These are phyloP conservation scores for Cordyceps fumosorosea DNA, from an alignment of 2,329 filamentous ascomycete genomes.

Conservation along the genomic window DNA sequence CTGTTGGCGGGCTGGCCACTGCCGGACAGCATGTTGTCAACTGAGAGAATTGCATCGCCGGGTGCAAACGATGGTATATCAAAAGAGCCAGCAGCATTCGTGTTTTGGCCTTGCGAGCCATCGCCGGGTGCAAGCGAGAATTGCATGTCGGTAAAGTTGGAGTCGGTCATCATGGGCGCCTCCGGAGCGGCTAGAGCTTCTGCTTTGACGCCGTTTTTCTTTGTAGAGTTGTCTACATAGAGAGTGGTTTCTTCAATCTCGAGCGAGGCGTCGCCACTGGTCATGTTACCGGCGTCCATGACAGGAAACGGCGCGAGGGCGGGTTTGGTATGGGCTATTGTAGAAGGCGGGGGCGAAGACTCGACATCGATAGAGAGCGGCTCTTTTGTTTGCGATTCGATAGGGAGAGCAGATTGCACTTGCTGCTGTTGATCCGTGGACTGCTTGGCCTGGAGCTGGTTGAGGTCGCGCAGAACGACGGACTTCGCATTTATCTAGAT, in stretches of 20 bases:
- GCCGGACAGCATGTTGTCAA: slow-evolving; percentile 26
- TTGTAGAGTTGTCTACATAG: neutral
- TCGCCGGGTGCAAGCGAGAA: slow-evolving; percentile 44
- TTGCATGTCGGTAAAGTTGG: slow-evolving; percentile 52
- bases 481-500: slow-evolving; percentile 43
- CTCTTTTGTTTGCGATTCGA: slow-evolving; percentile 30
- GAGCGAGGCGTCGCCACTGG: slow-evolving; percentile 16
- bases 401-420: slow-evolving; percentile 21
- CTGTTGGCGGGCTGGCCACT: slow-evolving; percentile 15
- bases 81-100: slow-evolving; percentile 31
- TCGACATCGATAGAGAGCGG: slow-evolving; percentile 32
- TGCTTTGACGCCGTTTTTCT: neutral
- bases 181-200: slow-evolving; percentile 13
- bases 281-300: slow-evolving; percentile 33
- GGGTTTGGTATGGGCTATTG: slow-evolving; percentile 7
- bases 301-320: slow-evolving; percentile 45
- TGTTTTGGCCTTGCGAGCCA: slow-evolving; percentile 20
- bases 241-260: slow-evolving; percentile 22
- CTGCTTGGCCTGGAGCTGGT: slow-evolving; percentile 28
- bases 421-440: slow-evolving; percentile 16
- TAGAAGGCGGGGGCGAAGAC: slow-evolving; percentile 24
- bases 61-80: slow-evolving; percentile 39
- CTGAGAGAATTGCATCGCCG: slow-evolving; percentile 23
- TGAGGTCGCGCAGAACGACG: slow-evolving; percentile 48
- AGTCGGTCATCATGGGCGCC: slow-evolving; percentile 19